Conservation (phyloP, 2,329 filamentous ascomycete genomes). For the Coniella lustricola region DNA sequence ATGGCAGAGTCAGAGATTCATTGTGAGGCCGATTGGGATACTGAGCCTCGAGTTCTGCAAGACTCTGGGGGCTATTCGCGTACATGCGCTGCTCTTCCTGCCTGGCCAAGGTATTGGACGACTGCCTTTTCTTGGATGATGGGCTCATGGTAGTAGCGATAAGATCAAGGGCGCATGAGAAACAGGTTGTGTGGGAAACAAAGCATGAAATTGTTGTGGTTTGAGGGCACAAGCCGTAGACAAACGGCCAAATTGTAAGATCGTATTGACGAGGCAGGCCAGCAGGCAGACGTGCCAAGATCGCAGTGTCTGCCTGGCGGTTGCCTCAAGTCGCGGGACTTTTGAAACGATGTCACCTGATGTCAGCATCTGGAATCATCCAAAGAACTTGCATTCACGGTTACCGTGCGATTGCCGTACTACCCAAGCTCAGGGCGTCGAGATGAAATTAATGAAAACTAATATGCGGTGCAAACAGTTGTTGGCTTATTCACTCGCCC, state of each 20-base stretch:
- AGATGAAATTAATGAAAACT: too few species aligned
- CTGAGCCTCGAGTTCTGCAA: slow-evolving; percentile 35
- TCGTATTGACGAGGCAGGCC: background rate
- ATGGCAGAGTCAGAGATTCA: slow-evolving; percentile 68
- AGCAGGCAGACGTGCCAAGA: background rate
- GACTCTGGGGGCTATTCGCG: slow-evolving; percentile 29
- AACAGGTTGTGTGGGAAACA: too few species aligned
- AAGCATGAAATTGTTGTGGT: too few species aligned
- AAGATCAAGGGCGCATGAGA: too few species aligned
- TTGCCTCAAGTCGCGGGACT: background rate
- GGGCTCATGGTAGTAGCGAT: slow-evolving; percentile 31
- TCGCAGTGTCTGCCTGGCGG: background rate
- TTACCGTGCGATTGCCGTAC: too few species aligned
- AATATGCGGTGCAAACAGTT: too few species aligned
- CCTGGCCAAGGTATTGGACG: slow-evolving; percentile 33
- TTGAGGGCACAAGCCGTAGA: too few species aligned
- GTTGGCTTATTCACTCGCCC: too few species aligned
- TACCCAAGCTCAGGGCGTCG: too few species aligned
- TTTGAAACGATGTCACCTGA: background rate
- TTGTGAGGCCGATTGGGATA: slow-evolving; percentile 77
- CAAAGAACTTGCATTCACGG: too few species aligned
- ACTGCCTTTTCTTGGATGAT: slow-evolving; percentile 17
- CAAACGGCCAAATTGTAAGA: background rate
- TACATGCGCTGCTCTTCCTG: slow-evolving; percentile 49
- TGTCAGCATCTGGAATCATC: background rate